Conservation (phyloP, 257 asterid genomes). For the Avicennia marina region DNA sequence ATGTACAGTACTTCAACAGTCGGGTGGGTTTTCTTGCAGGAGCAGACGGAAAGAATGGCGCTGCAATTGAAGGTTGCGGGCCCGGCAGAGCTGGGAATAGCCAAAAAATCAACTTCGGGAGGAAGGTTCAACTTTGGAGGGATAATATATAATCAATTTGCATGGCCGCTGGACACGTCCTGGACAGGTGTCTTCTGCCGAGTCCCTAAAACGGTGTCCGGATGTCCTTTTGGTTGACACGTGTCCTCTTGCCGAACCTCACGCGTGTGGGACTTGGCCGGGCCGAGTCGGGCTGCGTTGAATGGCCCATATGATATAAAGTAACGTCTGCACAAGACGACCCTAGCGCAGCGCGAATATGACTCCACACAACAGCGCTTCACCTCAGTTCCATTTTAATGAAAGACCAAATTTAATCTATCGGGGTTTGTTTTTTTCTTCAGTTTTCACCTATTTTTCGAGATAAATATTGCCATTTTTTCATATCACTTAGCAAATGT, state of each 20-base stretch:
- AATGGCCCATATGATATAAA: too few species aligned
- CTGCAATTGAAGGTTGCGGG: background rate
- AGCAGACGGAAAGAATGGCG: background rate
- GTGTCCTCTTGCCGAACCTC: slow-evolving; percentile 23
- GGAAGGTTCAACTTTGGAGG: background rate
- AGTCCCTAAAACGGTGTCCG: background rate
- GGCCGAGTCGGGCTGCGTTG: background rate
- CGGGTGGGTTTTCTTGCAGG: background rate
- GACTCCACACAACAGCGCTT: too few species aligned
- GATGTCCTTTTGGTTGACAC: slow-evolving; percentile 21
- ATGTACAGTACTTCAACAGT: background rate
- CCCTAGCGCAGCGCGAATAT: too few species aligned
- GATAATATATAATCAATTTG: slow-evolving; percentile 8
- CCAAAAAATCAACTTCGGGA: slow-evolving; percentile 1
- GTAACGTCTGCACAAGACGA: too few species aligned
- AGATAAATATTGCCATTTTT: too few species aligned
- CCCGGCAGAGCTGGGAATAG: background rate
- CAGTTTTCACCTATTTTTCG: too few species aligned
- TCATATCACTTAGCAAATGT: too few species aligned
- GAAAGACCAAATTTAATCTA: too few species aligned
- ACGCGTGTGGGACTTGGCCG: slow-evolving; percentile 14
- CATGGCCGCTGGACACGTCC: slow-evolving; percentile 40
- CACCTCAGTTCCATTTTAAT: too few species aligned
- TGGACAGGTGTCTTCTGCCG: slow-evolving; percentile 28
- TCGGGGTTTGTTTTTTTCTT: too few species aligned